Conservation (phyloP, 495 filamentous ascomycete species). For the Penicillium bialowiezense region DNA sequence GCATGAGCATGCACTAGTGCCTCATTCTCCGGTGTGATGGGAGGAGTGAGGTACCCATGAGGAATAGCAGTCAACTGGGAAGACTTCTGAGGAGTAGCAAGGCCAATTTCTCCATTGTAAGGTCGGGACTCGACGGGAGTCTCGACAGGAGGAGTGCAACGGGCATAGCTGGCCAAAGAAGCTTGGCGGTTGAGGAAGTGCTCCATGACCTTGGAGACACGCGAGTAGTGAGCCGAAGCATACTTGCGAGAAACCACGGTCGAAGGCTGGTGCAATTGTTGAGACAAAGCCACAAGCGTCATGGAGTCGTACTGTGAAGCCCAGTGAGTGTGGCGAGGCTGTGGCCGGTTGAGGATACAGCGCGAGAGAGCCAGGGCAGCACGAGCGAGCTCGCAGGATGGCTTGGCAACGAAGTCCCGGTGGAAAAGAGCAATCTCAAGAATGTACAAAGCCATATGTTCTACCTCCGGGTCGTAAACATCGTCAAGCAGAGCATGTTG, state of each 20-base stretch:
- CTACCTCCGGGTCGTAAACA: slow-evolving; percentile 73
- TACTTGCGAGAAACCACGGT: slow-evolving; percentile 86
- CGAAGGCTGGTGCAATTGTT: slow-evolving; percentile 84
- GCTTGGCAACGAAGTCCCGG: slow-evolving; percentile 88
- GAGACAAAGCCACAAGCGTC: slow-evolving; percentile 76
- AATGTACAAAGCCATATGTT: slow-evolving; percentile 93
- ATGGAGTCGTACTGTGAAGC: slow-evolving; percentile 75
- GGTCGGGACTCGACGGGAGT: slow-evolving; percentile 54
- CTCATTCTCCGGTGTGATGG: slow-evolving; percentile 88
- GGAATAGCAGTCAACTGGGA: slow-evolving; percentile 59
- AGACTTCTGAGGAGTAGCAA: slow-evolving; percentile 84
- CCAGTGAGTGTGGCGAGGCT: slow-evolving; percentile 74
- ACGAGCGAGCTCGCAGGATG: slow-evolving; percentile 85
- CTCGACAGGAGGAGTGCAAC: slow-evolving; percentile 71
- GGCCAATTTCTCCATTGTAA: slow-evolving; percentile 49
- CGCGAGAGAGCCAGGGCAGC: slow-evolving; percentile 82
- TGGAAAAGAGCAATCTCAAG: slow-evolving; percentile 93
- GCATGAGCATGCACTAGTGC: slow-evolving; percentile 43
- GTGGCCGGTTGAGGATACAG: slow-evolving; percentile 78
- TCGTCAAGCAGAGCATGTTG: slow-evolving; percentile 68
- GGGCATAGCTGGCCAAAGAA: slow-evolving; percentile 64
- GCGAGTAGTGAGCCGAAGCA: slow-evolving; percentile 72
- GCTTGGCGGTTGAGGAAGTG: slow-evolving; percentile 84
- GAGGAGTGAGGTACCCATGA: slow-evolving; percentile 87
- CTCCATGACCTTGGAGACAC: slow-evolving; percentile 76